Base-by-base conservation (phyloP, 192 early-diverging fungal genomes). In the Coemansia guatemalensis region DNA sequence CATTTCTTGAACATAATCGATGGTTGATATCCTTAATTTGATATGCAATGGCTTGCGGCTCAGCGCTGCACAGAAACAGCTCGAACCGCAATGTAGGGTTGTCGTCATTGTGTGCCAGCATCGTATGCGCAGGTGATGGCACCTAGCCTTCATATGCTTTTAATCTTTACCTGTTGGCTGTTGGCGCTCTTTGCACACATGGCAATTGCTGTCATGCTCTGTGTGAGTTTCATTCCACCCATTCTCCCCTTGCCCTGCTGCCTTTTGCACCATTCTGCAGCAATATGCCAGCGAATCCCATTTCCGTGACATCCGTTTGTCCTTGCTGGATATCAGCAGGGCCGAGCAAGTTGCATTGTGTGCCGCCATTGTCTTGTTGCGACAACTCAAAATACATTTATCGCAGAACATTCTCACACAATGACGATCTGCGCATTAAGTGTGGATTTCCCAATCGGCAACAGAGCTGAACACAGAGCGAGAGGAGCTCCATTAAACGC, bases 181-280 rank as follows among this genome's bases (percentile, higher is more conserved):
- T 24, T 21, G 48, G 39, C 14, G 3, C 14, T 27, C 18, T 20
- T 25, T 24, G 59, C 48, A 32, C 18, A 50, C 27, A 60, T 49
- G 25, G 25, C 26, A 32, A 60, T 60, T 60, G 59, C 50, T 60
- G 26, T 29, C 25, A 33, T 4, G 12, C 24, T 56, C 30, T 30
- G 27, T 32, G 21, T 35, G 30, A 18, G n/a, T 8, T 35, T 50
- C 50, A 27, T 22, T 39, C 7, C 49, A 32, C 24, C 14, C 7
- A n/a, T n/a, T 17, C 14, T 44, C 39, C 39, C 39, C 14, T 44
- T 18, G 52, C 20, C 30, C 44, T 33, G 23, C 30, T 8, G 4
- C 8, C 21, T 51, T 60, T 44, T 33, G n/a, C 30, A 25, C 23
- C 17, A 23, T 53, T 21, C 30, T 39, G 22, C 61, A 26, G 32